Base-by-base conservation (phyloP, 805 yeast species). In the Tetrapisispora phaffii region DNA sequence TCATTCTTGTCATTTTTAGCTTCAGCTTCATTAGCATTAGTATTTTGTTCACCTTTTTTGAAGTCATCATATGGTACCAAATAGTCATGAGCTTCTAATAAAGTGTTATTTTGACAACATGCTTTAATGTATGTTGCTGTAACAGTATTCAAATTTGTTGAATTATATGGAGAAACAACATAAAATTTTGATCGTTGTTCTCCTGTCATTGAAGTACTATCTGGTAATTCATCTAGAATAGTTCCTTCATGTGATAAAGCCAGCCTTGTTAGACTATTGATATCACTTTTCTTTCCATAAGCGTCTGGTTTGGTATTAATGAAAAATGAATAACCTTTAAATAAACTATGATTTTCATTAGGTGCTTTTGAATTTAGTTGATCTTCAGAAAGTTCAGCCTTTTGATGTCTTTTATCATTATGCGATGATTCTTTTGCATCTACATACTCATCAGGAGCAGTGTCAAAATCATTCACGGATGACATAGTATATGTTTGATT, bases 161-260 rank as follows among this genome's bases (percentile, higher is more conserved):
- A 54, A 47, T 61, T 61, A 20, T 55, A 58, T 13, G 63, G 60
- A n/a, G 64, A 55, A 1, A 62, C 58, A 13, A 62, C 53, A 46
- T 51, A 51, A 20, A 54, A 49, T 15, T 51, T 26, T 19, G 24
- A 12, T 20, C n/a, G 42, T 28, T 38, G 21, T 38, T 10, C 12
- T 38, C 16, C 33, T 26, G 4, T 38, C 33, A 38, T 26, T 28
- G 13, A 4, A 24, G 8, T 44, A 24, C 41, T 40, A 6, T 50
- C 19, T 13, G 66, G 65, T 16, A 55, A 31, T 28, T 50, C 50
- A 10, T 45, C 43, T 12, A 59, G 21, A 7, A 60, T 44, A 19
- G 38, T 41, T 34, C 66, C 67, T 24, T 63, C 65, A 42, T 56
- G 47, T 6, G 47, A 34, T 12, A 34, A 42, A 23, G 61, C 55